Base-by-base conservation (phyloP, 2,329 filamentous ascomycete species). In the Diplocarpon rosae region DNA sequence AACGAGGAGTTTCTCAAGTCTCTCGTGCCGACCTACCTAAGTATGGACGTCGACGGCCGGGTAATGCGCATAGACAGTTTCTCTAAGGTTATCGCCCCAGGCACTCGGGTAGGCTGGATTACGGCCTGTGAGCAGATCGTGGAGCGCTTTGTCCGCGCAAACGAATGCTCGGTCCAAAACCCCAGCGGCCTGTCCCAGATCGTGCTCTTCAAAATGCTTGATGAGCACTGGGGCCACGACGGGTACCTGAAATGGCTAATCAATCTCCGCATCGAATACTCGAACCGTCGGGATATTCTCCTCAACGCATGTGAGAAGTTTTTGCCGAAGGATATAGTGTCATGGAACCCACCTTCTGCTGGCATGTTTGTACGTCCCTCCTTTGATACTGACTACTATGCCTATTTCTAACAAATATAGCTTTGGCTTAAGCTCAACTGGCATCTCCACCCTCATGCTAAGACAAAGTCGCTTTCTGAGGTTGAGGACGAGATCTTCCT, bases 1-100 rank as follows among this genome's bases (percentile, higher is more conserved):
- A 50, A 45, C 28, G 46, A 47, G 28, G 80, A 83, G 10, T 95
- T 95, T 63, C 68, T 96, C 47, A 68, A 73, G 10, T 69, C 75
- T 2, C 72, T 94, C 5, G 71, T 87, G 4, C 87, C 88, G 0
- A 83, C 83, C 2, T 78, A 83, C 44, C 71, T 95, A 28, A 85
- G 78, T 64, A 72, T 95, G 56, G 89, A 95, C 60, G 71, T 76
- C 1, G 88, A 95, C 62, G 90, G 89, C 7, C 83, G 89, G 49
- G 89, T 95, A 30, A 72, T 95, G 68, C 83, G 89, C 30, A 75
- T 95, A 65, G 89, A 95, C 62, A 94, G 87, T 0, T 93, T 95
- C 66, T 93, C 85, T 58, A 95, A 95, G 67, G 85, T 95, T 1
- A 72, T 95, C 28, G 75, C 87, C 0, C 89, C 90, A 0, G 89